Evolutionary conservation across 768 basidiomycete species (phyloP).

Genomic region (Tricholoma saponaceum): DNA sequence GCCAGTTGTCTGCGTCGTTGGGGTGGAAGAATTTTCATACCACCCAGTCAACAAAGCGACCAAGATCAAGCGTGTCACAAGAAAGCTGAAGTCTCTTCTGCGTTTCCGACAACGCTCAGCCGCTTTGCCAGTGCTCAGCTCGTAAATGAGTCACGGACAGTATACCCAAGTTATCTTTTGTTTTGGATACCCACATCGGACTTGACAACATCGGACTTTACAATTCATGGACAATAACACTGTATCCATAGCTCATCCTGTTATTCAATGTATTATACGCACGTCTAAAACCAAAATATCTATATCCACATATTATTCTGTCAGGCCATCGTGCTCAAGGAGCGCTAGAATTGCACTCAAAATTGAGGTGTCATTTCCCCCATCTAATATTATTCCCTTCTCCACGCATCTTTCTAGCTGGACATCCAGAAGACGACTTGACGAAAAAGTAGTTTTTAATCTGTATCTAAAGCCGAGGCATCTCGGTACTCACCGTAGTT

Average conservation of each 20-base stretch:
- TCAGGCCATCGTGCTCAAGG: constrained; percentile 18
- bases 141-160: background rate
- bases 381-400: constrained; percentile 44
- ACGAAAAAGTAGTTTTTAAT: background rate
- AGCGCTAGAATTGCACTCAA: constrained; percentile 33
- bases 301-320: background rate
- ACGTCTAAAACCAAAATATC: background rate
- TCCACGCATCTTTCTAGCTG: constrained; percentile 67
- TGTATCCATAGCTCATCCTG: background rate
- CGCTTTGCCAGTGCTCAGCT: background rate
- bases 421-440: constrained; percentile 64
- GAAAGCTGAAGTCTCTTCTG: constrained; percentile 1
- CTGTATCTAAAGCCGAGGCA: background rate
- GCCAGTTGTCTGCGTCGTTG: background rate
- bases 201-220: background rate
- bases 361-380: constrained; percentile 51
- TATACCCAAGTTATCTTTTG: background rate
- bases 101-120: background rate
- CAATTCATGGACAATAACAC: background rate
- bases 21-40: background rate
- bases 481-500: constrained; percentile 54
- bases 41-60: background rate
- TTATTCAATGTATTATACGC: background rate
- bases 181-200: background rate
- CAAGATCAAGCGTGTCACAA: background rate